Percentiles rank a stretch among this genome's conserved stretches.
Conservation (phyloP, 2,329 filamentous ascomycete species). For the Chaetomium strumarium region DNA sequence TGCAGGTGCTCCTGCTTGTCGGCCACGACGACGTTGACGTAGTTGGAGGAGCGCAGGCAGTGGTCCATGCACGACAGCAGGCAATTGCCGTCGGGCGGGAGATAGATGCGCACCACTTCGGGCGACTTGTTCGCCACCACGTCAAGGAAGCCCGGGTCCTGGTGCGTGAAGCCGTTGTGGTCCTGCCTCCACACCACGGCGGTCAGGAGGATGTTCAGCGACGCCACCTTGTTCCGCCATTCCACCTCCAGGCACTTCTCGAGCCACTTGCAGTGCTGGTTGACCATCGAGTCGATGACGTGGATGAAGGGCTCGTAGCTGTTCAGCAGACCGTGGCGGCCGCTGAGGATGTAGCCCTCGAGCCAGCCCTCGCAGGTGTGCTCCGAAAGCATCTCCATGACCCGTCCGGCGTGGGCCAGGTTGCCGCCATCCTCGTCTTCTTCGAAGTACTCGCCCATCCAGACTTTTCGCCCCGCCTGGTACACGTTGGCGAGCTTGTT, state of each 20-base stretch:
- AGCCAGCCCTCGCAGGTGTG: constrained; percentile 77
- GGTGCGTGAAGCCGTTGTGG: constrained; percentile 78
- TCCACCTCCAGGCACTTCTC: constrained; percentile 76
- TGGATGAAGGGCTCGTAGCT: constrained; percentile 80
- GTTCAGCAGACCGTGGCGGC: constrained; percentile 70
- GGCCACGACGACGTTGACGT: constrained; percentile 74
- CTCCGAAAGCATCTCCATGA: constrained; percentile 82
- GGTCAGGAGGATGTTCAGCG: constrained; percentile 73
- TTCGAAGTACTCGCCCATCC: constrained; percentile 72
- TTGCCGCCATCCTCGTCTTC: constrained; percentile 73
- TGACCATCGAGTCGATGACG: constrained; percentile 80
- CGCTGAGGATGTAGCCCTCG: constrained; percentile 70
- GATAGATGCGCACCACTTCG: constrained; percentile 73
- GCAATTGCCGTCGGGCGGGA: constrained; percentile 74
- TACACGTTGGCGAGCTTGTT: constrained; percentile 72
- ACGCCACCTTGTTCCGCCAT: constrained; percentile 68
- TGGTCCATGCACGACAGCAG: constrained; percentile 71
- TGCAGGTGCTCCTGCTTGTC: constrained; percentile 77
- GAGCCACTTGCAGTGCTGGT: constrained; percentile 79
- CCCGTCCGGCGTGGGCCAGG: constrained; percentile 59
- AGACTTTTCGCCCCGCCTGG: constrained; percentile 70
- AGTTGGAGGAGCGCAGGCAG: constrained; percentile 66
- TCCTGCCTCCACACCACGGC: constrained; percentile 77
- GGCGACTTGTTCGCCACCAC: constrained; percentile 75
- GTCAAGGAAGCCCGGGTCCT: constrained; percentile 75